Conservation (phyloP, 768 basidiomycete genomes). For the Suillus cothurnatus region DNA sequence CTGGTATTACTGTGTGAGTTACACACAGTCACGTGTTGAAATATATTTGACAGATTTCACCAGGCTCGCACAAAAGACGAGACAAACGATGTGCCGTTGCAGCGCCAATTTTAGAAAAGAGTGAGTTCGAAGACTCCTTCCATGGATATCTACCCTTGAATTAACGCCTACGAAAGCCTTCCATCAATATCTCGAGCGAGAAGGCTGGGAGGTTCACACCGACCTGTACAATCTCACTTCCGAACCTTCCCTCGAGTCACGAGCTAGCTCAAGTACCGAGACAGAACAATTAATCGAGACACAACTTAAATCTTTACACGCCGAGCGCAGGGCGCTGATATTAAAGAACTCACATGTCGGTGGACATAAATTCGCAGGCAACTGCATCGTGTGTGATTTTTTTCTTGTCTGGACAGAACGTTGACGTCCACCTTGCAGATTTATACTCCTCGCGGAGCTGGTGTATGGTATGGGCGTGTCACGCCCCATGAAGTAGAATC, state of each 20-base stretch:
- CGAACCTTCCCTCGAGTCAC: constrained; percentile 28
- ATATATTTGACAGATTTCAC: not conserved
- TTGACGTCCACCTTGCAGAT: constrained; percentile 49
- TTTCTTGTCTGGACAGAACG: constrained; percentile 1
- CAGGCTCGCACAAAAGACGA: constrained; percentile 91
- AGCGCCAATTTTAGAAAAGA: constrained; percentile 79
- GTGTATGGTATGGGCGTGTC: constrained; percentile 94
- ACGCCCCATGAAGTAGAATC: constrained; percentile 86
- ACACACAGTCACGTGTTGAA: not conserved
- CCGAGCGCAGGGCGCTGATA: constrained; percentile 74
- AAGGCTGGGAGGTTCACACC: constrained; percentile 77
- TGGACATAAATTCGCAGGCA: constrained; percentile 92
- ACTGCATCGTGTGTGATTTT: constrained; percentile 75
- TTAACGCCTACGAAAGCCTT: constrained; percentile 49
- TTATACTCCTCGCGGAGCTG: constrained; percentile 81
- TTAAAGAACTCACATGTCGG: constrained; percentile 89
- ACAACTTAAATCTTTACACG: constrained; percentile 48
- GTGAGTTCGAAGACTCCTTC: constrained; percentile 38
- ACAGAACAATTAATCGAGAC: constrained; percentile 43
- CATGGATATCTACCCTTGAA: constrained; percentile 3
- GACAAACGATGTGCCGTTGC: constrained; percentile 92
- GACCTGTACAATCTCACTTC: constrained; percentile 62
- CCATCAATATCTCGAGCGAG: constrained; percentile 57
- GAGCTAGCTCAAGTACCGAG: constrained; percentile 45
- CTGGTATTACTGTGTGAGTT: constrained; percentile 88